Base-by-base conservation (phyloP, 2,329 filamentous ascomycete species). In the Diaporthe citrichinensis region DNA sequence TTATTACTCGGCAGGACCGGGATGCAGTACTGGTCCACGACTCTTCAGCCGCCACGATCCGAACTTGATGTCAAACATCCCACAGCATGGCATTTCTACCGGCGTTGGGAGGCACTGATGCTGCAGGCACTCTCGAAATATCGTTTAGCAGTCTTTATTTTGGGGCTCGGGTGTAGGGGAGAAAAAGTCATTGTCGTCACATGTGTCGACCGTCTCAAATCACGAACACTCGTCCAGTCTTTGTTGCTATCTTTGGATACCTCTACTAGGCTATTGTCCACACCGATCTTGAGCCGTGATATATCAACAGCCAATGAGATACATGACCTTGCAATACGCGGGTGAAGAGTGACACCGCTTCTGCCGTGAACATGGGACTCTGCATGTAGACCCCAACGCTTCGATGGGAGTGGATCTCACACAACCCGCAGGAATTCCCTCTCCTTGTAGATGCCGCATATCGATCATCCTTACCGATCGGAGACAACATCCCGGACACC, bases 221-320 rank as follows among this genome's bases (percentile, higher is more conserved):
- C 23, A 4, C 20, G 12, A 20, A 25, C 9, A 39, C 12, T 36
- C 44, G 12, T 53, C 31, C 62, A 36, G 62, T 25, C 46, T 53
- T 28, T 53, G 46, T 39, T 68, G 31, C 65, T 68, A 68, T 68
- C 65, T 68, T 53, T 53, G 65, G 46, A 53, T n/a, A 53, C 3
- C 3, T 68, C 23, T 34, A 34, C 61, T 67, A 67, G 41, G 44
- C 41, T 49, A 12, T 41, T 39, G 23, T 68, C 14, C 23, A 53
- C 46, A 53, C 65, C 65, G 65, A 68, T 15, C 14, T 53, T 23
- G 23, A 68, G 46, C 46, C 23, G n/a, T 39, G 23, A 28, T 53
- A 25, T 36, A 28, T 17, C 23, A 20, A 39, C 7, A 36, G 65
- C 65, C 65, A 68, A 68, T 68, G 31, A 17, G 28, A 53, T 20